These are phyloP conservation scores for Lactifluus echinatus DNA, from an alignment of 768 basidiomycete species.

Conservation along the genomic window DNA sequence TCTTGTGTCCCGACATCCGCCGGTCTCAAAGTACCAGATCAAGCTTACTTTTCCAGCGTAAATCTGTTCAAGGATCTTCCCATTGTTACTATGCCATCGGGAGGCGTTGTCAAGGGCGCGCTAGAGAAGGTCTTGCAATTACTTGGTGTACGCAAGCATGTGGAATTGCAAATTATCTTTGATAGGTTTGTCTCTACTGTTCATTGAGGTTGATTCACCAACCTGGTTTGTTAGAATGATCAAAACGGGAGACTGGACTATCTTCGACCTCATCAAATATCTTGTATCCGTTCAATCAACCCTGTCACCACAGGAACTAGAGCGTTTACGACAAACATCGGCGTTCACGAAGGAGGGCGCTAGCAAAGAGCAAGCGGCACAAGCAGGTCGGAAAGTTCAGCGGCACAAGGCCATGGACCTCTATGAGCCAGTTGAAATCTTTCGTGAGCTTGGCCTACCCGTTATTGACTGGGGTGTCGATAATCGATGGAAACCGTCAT, in stretches of 20 bases:
- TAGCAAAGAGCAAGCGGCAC: conserved; percentile 18
- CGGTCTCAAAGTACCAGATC: conserved; percentile 64
- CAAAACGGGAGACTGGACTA: conserved; percentile 85
- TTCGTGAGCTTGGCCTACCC: conserved; percentile 68
- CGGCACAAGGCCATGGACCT: conserved; percentile 64
- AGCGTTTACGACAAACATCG: conserved; percentile 49
- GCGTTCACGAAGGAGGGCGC: conserved; percentile 63
- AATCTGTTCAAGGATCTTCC: conserved; percentile 88
- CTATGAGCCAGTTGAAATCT: conserved; percentile 73
- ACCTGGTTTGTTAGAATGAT: conserved; percentile 52
- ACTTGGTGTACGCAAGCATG: conserved; percentile 83
- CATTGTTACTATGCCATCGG: conserved; percentile 64
- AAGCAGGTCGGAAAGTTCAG: conserved; percentile 28
- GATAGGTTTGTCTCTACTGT: conserved; percentile 43
- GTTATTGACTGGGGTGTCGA: conserved; percentile 80
- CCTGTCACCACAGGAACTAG: conserved; percentile 47
- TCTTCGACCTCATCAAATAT: conserved; percentile 78
- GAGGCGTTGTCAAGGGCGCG: conserved; percentile 49
- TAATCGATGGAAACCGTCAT: conserved; percentile 68
- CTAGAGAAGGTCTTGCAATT: conserved; percentile 63
- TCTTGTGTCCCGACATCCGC: conserved; percentile 44
- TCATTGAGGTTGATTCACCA: neutral
- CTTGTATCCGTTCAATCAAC: conserved; percentile 71
- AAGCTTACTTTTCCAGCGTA: conserved; percentile 79
- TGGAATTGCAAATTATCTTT: conserved; percentile 91